A percentile compares a stretch with the other conserved stretches of the same genome.
Conservation (phyloP, 2,329 filamentous ascomycete species). For the Neocatenulostroma microsporum region DNA sequence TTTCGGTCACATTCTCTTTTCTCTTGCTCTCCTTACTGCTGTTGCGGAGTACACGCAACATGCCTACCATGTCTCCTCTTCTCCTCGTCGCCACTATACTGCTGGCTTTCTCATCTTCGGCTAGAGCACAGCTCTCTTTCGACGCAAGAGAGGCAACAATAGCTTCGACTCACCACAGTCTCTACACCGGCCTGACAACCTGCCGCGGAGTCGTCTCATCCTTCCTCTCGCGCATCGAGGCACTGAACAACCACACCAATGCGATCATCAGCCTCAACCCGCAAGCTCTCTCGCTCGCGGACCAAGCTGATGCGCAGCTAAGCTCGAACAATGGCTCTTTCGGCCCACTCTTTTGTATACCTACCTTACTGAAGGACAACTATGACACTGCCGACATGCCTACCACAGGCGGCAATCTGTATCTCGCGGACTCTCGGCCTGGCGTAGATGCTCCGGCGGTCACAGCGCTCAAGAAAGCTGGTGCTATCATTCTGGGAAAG, state of each 20-base stretch:
- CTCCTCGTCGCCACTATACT: background rate
- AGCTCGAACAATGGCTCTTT: constrained; percentile 41
- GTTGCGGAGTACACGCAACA: too few relatives aligned
- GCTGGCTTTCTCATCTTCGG: background rate
- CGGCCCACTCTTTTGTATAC: constrained; percentile 52
- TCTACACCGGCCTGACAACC: constrained; percentile 46
- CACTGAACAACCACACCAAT: constrained; percentile 50
- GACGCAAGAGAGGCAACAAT: constrained; percentile 54
- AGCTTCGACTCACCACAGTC: constrained; percentile 47
- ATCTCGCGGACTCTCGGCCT: constrained; percentile 43
- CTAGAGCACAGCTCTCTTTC: constrained; percentile 26
- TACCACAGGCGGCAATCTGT: constrained; percentile 50
- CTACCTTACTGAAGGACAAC: constrained; percentile 58
- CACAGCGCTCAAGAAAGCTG: constrained; percentile 24
- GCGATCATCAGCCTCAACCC: constrained; percentile 50
- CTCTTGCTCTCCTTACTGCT: too few relatives aligned
- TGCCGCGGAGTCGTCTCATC: constrained; percentile 49
- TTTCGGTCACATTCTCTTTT: too few relatives aligned
- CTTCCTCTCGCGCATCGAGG: constrained; percentile 51
- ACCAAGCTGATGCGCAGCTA: constrained; percentile 42
- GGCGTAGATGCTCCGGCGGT: constrained; percentile 27
- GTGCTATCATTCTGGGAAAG: constrained; percentile 28
- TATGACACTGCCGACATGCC: constrained; percentile 49
- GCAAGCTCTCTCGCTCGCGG: constrained; percentile 41
- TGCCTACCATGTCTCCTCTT: too few relatives aligned